Evolutionary conservation across 139 green algal species (phyloP).

Genomic region (Tetradesmus lagerheimii): DNA sequence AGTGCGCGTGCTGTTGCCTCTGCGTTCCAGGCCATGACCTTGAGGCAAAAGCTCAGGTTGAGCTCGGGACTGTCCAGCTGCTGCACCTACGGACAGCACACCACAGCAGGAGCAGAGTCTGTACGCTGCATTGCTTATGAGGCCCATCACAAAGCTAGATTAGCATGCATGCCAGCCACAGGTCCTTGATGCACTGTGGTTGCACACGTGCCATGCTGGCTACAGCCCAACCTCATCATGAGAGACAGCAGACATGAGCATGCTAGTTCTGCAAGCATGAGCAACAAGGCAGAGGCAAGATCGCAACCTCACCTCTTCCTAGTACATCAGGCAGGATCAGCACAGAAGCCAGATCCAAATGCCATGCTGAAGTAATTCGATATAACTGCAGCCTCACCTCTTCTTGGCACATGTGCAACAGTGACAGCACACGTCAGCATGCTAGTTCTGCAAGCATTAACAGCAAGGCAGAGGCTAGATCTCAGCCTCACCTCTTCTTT

Average conservation of each 20-base stretch:
- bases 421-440: no score
- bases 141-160: no score
- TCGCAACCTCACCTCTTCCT: slow-evolving; percentile 42
- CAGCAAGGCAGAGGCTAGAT: neutral
- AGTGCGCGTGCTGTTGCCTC: slow-evolving; percentile 62
- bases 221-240: no score
- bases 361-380: no score
- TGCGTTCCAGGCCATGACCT: slow-evolving; percentile 59
- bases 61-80: slow-evolving; percentile 33
- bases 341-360: no score
- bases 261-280: neutral
- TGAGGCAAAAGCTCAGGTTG: slow-evolving; percentile 51
- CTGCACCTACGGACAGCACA: neutral
- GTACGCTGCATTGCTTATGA: neutral
- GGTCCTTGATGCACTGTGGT: no score
- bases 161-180: no score
- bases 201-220: no score
- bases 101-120: neutral
- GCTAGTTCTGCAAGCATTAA: neutral
- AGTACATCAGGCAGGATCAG: no score
- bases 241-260: no score
- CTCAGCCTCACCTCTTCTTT: slow-evolving; percentile 40
- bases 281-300: neutral
- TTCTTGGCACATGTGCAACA: no score
- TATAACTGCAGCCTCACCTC: no score